phyloP scores from a whole-genome alignment of 2,329 filamentous ascomycete species.

The Macrophomina pseudophaseolina region DNA sequence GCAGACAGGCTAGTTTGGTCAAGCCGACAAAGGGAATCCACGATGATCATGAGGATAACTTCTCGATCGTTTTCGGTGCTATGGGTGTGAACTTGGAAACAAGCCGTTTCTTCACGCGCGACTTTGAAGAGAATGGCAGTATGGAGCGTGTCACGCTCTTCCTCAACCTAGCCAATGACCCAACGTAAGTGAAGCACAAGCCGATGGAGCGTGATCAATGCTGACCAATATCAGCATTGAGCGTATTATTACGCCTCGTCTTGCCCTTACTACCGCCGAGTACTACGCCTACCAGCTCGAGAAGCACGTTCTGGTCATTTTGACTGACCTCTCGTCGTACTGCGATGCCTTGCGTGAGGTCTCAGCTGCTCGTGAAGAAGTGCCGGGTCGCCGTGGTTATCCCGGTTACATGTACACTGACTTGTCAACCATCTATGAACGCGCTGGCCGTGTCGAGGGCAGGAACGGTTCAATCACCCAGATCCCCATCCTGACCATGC shows the following conservation, averaged over 20 bases:
- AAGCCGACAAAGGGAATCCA: conserved; percentile 94
- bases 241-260: conserved; percentile 98
- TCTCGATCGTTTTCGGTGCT: conserved; percentile 98
- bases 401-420: conserved; percentile 99
- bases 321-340: conserved; percentile 97
- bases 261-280: conserved; percentile 96
- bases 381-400: conserved; percentile 98
- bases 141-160: conserved; percentile 97
- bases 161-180: conserved; percentile 98
- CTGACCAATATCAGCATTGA: conserved; percentile 72
- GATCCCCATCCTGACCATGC: conserved; percentile 99
- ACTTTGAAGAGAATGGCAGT: conserved; percentile 99
- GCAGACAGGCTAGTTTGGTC: conserved; percentile 93
- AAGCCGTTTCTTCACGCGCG: conserved; percentile 94
- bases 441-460: conserved; percentile 94
- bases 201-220: conserved; percentile 12
- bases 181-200: conserved; percentile 71
- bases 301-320: conserved; percentile 98
- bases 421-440: conserved; percentile 99
- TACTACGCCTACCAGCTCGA: conserved; percentile 99
- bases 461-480: conserved; percentile 99
- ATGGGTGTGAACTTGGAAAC: conserved; percentile 99
- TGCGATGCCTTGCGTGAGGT: conserved; percentile 99
- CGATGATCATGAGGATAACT: conserved; percentile 97
- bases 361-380: conserved; percentile 96